A percentile compares a stretch with the other conserved stretches of the same genome.
Conservation (phyloP, 2,329 filamentous ascomycete genomes). For the Lasiodiplodia sp. region DNA sequence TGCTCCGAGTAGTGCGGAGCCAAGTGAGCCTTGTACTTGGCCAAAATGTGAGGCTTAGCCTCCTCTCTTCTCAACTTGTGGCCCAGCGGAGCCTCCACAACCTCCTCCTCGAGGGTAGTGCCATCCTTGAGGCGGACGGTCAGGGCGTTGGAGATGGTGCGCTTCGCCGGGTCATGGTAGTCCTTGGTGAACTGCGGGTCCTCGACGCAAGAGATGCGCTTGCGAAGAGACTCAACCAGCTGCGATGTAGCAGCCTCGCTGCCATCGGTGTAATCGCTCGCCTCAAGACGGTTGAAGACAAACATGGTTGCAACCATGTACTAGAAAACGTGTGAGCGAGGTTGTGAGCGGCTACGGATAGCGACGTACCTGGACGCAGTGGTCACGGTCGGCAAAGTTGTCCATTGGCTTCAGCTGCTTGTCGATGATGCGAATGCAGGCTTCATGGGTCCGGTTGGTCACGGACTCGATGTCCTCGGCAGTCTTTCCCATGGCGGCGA, state of each 20-base stretch:
- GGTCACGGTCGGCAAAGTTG: constrained; percentile 99
- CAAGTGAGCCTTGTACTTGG: constrained; percentile 94
- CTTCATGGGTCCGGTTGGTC: constrained; percentile 96
- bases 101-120: constrained; percentile 86
- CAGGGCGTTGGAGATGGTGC: constrained; percentile 96
- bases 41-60: constrained; percentile 95
- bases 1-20: constrained; percentile 79
- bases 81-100: constrained; percentile 92
- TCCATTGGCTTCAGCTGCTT: constrained; percentile 99
- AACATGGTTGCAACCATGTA: constrained; percentile 99
- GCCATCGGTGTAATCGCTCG: constrained; percentile 91
- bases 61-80: constrained; percentile 91
- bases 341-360: not conserved
- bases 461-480: constrained; percentile 89
- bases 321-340: constrained; percentile 44
- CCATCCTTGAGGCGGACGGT: constrained; percentile 96
- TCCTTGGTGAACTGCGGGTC: constrained; percentile 93
- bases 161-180: constrained; percentile 92
- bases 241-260: constrained; percentile 89
- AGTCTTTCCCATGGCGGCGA: constrained; percentile 85
- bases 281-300: constrained; percentile 90
- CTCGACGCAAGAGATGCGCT: constrained; percentile 96
- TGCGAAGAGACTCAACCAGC: constrained; percentile 87
- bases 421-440: constrained; percentile 98
- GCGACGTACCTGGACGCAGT: constrained; percentile 81